Percentiles rank a stretch among this genome's conserved stretches.
Conservation (phyloP, 305 asterid genomes). For the Plantago lanceolata region DNA sequence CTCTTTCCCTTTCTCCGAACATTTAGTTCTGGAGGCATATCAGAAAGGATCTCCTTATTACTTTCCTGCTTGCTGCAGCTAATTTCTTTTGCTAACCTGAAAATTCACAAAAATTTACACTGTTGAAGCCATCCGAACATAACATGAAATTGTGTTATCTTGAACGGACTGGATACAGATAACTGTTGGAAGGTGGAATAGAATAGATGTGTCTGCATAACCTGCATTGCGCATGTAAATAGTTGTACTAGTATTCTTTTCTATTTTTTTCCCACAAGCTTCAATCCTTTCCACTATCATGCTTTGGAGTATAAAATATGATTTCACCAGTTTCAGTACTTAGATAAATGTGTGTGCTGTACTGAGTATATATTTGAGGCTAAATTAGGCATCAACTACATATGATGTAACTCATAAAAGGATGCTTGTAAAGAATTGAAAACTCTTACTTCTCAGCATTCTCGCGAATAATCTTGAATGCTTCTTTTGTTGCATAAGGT, state of each 20-base stretch:
- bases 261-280: background rate
- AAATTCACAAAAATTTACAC: background rate
- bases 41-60: constrained; percentile 2
- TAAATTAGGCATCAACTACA: background rate
- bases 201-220: too few relatives aligned
- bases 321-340: background rate
- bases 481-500: constrained; percentile 94
- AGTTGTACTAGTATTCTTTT: too few relatives aligned
- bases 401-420: background rate
- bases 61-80: constrained; percentile 8
- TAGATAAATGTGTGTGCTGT: background rate
- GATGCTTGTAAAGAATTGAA: constrained; percentile 15
- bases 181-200: too few relatives aligned
- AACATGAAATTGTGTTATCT: too few relatives aligned
- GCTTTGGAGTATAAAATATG: background rate
- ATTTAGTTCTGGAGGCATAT: background rate
- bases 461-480: constrained; percentile 68
- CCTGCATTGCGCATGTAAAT: background rate
- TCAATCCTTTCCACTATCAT: background rate
- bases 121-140: background rate
- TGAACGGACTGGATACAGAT: background rate
- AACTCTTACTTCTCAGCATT: constrained; percentile 37
- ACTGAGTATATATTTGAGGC: background rate
- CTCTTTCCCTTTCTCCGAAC: background rate
- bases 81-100: constrained; percentile 10